Conservation (phyloP, 2,329 filamentous ascomycete genomes). For the Venturia effusa region DNA sequence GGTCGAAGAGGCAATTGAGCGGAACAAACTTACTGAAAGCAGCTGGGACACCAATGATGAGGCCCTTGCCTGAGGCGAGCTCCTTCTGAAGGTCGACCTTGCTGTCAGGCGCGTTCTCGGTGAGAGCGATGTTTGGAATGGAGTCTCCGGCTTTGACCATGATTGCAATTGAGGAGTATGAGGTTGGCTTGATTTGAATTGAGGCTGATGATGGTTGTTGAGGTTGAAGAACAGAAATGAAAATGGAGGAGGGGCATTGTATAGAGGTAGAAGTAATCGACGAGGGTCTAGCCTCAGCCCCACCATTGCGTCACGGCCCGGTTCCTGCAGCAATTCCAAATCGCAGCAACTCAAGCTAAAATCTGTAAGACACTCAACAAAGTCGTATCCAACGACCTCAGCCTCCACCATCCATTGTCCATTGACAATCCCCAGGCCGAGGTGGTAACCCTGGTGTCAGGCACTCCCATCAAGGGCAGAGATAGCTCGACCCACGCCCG, state of each 20-base stretch:
- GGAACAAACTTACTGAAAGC: not conserved
- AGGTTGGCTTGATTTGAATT: not conserved
- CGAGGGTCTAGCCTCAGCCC: not conserved
- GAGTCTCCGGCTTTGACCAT: constrained; percentile 3
- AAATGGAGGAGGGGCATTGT: too few species aligned
- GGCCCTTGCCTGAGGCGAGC: not conserved
- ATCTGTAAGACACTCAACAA: too few species aligned
- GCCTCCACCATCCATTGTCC: too few species aligned
- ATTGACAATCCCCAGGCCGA: too few species aligned
- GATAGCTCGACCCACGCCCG: too few species aligned
- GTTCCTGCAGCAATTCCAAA: too few species aligned
- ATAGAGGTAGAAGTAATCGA: not conserved
- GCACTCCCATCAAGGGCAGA: too few species aligned
- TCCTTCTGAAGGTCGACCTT: constrained; percentile 2
- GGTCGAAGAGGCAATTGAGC: not conserved
- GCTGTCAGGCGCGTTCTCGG: not conserved
- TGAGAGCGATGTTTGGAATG: not conserved
- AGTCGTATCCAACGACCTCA: too few species aligned
- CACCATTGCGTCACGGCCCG: not conserved
- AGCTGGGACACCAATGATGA: constrained; percentile 1
- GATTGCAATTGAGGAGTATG: not conserved
- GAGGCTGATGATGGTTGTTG: not conserved
- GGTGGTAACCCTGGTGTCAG: too few species aligned
- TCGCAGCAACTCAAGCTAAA: too few species aligned
- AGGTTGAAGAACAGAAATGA: not conserved